Conservation (phyloP, 148 eudicot genomes). For the Rhododendron ferrugineum region DNA sequence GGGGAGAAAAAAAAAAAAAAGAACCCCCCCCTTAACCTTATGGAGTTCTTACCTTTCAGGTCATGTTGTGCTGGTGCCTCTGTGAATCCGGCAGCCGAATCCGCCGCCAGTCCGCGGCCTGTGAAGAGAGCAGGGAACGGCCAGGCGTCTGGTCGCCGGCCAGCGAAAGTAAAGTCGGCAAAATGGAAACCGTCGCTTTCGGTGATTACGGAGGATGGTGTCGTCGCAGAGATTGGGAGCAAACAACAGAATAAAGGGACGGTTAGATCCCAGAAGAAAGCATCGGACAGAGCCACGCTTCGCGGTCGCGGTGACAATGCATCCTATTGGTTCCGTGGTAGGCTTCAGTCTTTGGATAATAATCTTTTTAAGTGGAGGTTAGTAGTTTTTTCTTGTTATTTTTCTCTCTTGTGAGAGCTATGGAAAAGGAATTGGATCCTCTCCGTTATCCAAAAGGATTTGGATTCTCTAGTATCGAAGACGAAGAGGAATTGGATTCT, state of each 20-base stretch:
- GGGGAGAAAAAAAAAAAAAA: too few species aligned
- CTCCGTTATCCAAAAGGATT: too few species aligned
- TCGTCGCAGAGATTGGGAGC: background rate
- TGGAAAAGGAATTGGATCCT: too few species aligned
- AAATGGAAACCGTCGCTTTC: constrained; percentile 4
- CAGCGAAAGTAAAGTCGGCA: too few species aligned
- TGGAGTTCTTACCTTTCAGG: background rate
- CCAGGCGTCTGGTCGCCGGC: background rate
- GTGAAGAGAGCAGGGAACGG: background rate
- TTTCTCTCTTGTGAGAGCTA: background rate
- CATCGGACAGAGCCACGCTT: background rate
- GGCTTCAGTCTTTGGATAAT: too few species aligned
- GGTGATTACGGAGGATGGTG: constrained; percentile 1
- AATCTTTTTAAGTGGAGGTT: background rate
- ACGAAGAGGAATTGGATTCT: too few species aligned
- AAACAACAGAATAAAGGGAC: background rate
- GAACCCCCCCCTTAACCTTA: background rate
- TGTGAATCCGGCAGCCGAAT: too few species aligned
- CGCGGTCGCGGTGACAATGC: background rate
- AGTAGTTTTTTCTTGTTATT: background rate
- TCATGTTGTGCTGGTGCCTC: background rate
- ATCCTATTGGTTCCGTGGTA: too few species aligned
- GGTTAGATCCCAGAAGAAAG: background rate
- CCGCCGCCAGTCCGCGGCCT: background rate
- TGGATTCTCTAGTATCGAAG: too few species aligned